These are phyloP conservation scores for Citrullus mucosospermus DNA, from an alignment of 306 rosid genomes.

Conservation along the genomic window DNA sequence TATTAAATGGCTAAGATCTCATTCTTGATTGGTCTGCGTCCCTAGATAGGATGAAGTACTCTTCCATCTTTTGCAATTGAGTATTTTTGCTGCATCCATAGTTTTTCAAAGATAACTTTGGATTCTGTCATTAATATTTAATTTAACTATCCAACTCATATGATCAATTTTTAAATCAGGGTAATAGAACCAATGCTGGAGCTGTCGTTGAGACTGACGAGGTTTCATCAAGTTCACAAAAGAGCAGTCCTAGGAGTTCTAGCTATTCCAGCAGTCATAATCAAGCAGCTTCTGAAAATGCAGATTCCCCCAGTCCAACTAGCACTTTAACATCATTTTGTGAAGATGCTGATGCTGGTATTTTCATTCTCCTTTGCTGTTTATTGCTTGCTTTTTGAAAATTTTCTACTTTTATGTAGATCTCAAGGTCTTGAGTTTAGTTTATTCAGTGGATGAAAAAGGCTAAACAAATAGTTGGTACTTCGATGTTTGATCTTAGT, in stretches of 20 bases:
- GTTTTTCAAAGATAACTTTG: not conserved
- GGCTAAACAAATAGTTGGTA: not conserved
- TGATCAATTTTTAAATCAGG: constrained; percentile 31
- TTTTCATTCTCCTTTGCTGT: constrained; percentile 16
- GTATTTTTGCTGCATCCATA: not conserved
- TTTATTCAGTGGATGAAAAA: not conserved
- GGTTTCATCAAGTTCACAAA: constrained; percentile 32
- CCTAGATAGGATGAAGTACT: not conserved
- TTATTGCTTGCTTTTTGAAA: not conserved
- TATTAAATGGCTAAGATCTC: not conserved
- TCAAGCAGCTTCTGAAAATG: constrained; percentile 40
- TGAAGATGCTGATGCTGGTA: constrained; percentile 91
- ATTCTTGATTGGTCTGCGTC: not conserved
- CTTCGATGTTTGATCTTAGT: not conserved
- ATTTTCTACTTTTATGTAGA: not conserved
- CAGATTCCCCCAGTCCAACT: constrained; percentile 59
- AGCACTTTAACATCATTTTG: constrained; percentile 46
- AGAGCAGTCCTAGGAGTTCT: constrained; percentile 35
- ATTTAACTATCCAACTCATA: not conserved
- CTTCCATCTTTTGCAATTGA: not conserved
- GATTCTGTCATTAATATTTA: not conserved
- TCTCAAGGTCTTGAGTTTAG: not conserved
- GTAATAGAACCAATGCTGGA: constrained; percentile 57
- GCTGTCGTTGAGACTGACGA: constrained; percentile 45
- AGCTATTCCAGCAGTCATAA: constrained; percentile 32